phyloP scores from a whole-genome alignment of 1,284 basidiomycete genomes.

The Ganoderma boninense region DNA sequence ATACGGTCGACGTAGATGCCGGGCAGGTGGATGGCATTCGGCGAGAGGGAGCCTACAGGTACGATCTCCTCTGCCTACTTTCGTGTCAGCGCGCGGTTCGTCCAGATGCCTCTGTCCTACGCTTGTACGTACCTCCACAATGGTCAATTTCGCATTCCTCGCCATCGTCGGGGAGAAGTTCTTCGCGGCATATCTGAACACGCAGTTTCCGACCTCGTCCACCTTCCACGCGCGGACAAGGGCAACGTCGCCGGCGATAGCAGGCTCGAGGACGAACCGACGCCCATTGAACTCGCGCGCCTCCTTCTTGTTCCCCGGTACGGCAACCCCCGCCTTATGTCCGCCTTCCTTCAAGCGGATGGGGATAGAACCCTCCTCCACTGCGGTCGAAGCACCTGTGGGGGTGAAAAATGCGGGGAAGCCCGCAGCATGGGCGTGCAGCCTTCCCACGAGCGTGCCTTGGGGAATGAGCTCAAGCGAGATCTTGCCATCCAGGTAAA shows the following conservation, averaged over 20 bases:
- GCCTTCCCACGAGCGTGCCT: slow-evolving; percentile 90
- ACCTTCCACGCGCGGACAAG: slow-evolving; percentile 96
- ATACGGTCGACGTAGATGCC: slow-evolving; percentile 92
- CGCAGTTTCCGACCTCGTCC: slow-evolving; percentile 88
- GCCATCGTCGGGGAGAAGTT: slow-evolving; percentile 92
- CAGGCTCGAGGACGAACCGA: slow-evolving; percentile 88
- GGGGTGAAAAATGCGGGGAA: slow-evolving; percentile 98
- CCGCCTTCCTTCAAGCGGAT: slow-evolving; percentile 78
- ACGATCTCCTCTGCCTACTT: slow-evolving; percentile 90
- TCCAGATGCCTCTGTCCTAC: background rate
- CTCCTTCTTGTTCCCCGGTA: slow-evolving; percentile 83
- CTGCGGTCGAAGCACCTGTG: slow-evolving; percentile 90
- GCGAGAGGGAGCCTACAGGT: slow-evolving; percentile 84
- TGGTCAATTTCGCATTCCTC: slow-evolving; percentile 88
- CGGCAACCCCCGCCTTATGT: slow-evolving; percentile 67
- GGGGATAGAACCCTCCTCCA: slow-evolving; percentile 83
- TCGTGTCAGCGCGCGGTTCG: background rate
- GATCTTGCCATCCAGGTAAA: slow-evolving; percentile 85
- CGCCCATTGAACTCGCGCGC: slow-evolving; percentile 83
- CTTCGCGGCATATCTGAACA: slow-evolving; percentile 90
- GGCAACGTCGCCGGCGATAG: slow-evolving; percentile 88
- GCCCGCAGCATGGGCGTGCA: slow-evolving; percentile 92
- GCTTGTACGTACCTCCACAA: slow-evolving; percentile 76
- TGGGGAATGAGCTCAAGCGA: slow-evolving; percentile 91
- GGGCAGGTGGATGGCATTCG: slow-evolving; percentile 87